These are phyloP conservation scores for Metschnikowia aberdeeniae DNA, from an alignment of 805 yeast species.

Conservation along the genomic window DNA sequence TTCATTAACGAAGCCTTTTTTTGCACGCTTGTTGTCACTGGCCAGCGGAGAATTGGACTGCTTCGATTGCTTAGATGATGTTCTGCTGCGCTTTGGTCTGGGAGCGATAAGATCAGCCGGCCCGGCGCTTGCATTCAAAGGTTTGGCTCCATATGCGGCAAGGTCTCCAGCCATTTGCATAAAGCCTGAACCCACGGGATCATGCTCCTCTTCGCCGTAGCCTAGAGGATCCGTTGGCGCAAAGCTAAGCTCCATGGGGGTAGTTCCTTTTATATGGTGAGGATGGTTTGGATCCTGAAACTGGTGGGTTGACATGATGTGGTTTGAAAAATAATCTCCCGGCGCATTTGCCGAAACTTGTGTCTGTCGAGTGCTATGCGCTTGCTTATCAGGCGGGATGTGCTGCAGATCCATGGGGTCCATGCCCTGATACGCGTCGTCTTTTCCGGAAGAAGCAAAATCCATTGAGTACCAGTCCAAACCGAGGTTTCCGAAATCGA, in stretches of 20 bases:
- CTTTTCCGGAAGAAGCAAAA: slow-evolving; percentile 2
- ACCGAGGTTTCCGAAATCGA: slow-evolving; percentile 24
- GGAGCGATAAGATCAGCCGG: neutral
- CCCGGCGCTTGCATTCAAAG: neutral
- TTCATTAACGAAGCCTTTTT: slow-evolving; percentile 14
- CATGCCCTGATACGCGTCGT: neutral
- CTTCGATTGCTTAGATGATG: slow-evolving; percentile 3
- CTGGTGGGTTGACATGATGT: slow-evolving; percentile 21
- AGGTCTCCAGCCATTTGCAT: slow-evolving; percentile 12
- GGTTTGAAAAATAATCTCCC: slow-evolving; percentile 17
- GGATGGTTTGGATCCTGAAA: slow-evolving; percentile 37
- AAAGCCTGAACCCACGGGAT: slow-evolving; percentile 10
- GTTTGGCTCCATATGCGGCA: slow-evolving; percentile 1
- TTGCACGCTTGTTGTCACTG: slow-evolving; percentile 7
- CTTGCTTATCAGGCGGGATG: neutral
- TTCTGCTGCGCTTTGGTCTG: neutral
- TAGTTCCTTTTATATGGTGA: slow-evolving; percentile 38
- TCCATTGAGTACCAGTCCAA: slow-evolving; percentile 20
- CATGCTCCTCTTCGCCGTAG: slow-evolving; percentile 1
- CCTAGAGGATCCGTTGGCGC: slow-evolving; percentile 15
- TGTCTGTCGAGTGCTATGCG: slow-evolving; percentile 14
- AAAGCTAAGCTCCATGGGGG: slow-evolving; percentile 32
- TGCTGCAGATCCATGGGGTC: neutral
- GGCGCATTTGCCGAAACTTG: slow-evolving; percentile 7
- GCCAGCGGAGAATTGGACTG: slow-evolving; percentile 1